A percentile compares a stretch with the other conserved stretches of the same genome.
Conservation (phyloP, 2,329 filamentous ascomycete genomes). For the Zarea fungicola region DNA sequence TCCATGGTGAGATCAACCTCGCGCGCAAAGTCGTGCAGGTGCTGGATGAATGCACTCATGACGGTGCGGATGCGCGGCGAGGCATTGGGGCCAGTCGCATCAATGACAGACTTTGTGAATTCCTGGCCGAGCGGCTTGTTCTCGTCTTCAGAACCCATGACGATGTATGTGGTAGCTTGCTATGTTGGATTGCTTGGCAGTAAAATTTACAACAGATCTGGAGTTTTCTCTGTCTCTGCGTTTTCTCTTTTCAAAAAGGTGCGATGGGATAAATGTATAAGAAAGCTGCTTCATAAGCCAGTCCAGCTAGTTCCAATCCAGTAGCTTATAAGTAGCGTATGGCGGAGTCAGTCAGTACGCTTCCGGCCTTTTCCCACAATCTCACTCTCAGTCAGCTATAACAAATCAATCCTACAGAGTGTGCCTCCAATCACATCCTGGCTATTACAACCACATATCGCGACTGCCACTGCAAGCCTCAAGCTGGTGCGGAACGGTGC, state of each 20-base stretch:
- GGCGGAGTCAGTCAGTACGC: too few relatives aligned
- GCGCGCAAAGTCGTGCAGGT: slow-evolving; percentile 76
- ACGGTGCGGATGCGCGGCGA: slow-evolving; percentile 63
- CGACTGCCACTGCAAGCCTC: not conserved
- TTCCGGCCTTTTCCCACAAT: too few relatives aligned
- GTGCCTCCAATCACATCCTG: slow-evolving; percentile 8
- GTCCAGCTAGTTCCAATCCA: too few relatives aligned
- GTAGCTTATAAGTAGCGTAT: too few relatives aligned
- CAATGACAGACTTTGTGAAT: slow-evolving; percentile 70
- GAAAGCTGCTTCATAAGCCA: too few relatives aligned
- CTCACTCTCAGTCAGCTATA: too few relatives aligned
- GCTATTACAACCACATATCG: not conserved
- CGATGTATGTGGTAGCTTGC: not conserved
- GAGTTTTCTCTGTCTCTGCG: too few relatives aligned
- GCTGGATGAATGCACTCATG: slow-evolving; percentile 61
- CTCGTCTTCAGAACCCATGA: slow-evolving; percentile 10
- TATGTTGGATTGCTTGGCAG: not conserved
- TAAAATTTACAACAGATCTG: too few relatives aligned
- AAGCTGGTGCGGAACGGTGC: not conserved
- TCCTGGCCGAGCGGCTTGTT: slow-evolving; percentile 30
- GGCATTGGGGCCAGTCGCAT: slow-evolving; percentile 68
- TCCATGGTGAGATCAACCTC: slow-evolving; percentile 75
- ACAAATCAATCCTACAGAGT: too few relatives aligned
- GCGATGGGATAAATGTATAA: too few relatives aligned
- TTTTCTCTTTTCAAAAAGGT: too few relatives aligned